A percentile compares a stretch with the other conserved stretches of the same genome.
Evolutionary conservation across 345 rosid genomes (phyloP).

Genomic region (Syzygium jambos): DNA sequence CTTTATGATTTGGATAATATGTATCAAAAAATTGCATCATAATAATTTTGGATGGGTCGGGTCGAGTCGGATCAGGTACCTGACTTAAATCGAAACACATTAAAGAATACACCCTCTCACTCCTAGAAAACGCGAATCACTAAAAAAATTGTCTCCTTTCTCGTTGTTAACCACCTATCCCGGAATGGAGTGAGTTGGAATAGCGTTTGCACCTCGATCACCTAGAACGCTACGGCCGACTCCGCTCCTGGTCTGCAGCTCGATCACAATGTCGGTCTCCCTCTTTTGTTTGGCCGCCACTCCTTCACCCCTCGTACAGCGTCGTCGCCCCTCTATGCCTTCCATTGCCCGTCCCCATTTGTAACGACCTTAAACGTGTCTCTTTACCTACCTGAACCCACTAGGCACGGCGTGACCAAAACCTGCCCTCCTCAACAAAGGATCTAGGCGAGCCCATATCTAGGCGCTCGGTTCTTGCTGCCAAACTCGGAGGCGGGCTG

Average conservation of each 20-base stretch:
- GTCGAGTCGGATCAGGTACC: background rate
- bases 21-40: rapidly evolving
- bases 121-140: background rate
- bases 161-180: background rate
- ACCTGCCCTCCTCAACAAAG: background rate
- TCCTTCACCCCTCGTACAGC: background rate
- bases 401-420: background rate
- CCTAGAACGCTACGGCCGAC: background rate
- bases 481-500: background rate
- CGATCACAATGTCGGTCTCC: background rate
- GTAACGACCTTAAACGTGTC: background rate
- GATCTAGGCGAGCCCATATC: background rate
- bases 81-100: background rate
- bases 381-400: background rate
- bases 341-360: background rate
- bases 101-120: background rate
- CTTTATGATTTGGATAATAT: background rate
- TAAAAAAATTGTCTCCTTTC: background rate
- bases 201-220: background rate
- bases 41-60: background rate
- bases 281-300: background rate
- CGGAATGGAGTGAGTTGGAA: too few relatives aligned
- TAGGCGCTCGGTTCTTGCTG: background rate
- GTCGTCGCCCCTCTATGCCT: background rate
- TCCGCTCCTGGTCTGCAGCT: background rate